Percentiles rank a stretch among this genome's conserved stretches.
phyloP scores from a whole-genome alignment of 306 rosid genomes.

The Vigna mungo region DNA sequence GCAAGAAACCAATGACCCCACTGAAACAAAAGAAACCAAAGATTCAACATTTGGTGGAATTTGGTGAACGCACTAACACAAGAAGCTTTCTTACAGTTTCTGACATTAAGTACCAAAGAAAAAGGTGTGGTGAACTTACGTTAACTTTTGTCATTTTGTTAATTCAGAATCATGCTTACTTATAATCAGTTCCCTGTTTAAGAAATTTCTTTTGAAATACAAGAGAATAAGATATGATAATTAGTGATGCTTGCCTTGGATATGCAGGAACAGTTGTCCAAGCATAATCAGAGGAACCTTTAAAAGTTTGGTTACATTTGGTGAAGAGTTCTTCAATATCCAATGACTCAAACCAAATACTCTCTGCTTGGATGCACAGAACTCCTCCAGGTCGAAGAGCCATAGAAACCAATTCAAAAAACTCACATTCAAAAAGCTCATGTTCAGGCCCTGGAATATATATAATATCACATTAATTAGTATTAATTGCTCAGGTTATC shows the following conservation, averaged over 20 bases:
- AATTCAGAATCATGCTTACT: neutral
- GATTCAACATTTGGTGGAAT: neutral
- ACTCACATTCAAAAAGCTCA: conserved; percentile 55
- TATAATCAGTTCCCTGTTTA: too few relatives aligned
- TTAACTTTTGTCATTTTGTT: neutral
- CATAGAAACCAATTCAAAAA: conserved; percentile 56
- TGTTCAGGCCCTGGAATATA: conserved; percentile 53
- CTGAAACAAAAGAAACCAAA: conserved; percentile 41
- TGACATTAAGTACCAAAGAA: neutral
- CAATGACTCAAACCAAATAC: conserved; percentile 63
- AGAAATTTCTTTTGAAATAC: too few relatives aligned
- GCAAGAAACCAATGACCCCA: conserved; percentile 84
- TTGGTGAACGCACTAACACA: neutral
- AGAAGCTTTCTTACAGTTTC: neutral
- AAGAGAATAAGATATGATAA: neutral
- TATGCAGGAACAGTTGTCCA: conserved; percentile 79
- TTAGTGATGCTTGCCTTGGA: conserved; percentile 59
- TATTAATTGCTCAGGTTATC: neutral
- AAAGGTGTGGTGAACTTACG: neutral
- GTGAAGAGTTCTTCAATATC: conserved; percentile 48
- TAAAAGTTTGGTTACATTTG: conserved; percentile 55
- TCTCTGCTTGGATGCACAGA: conserved; percentile 71
- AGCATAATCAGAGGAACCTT: conserved; percentile 72
- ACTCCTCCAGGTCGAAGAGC: conserved; percentile 72
- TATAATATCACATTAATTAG: too few relatives aligned